Base-by-base conservation (phyloP, 441 rosid genomes). In the Eruca vesicaria region DNA sequence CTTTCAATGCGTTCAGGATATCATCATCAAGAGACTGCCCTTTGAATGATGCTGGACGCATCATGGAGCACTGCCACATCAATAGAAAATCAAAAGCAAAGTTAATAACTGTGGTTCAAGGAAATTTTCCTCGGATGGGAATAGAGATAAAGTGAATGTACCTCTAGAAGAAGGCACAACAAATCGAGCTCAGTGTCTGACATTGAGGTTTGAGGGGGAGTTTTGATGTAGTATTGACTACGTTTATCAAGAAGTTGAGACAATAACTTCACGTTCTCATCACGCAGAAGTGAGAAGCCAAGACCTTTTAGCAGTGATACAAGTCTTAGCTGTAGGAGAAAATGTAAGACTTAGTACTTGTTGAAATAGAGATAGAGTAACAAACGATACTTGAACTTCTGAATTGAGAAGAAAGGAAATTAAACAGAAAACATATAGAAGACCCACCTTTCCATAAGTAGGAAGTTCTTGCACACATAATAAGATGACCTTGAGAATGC, bases 161-260 rank as follows among this genome's bases (percentile, higher is more conserved):
- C 99, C 93, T 92, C 98, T 87, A 97, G 81, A 79, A 97, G 84
- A 84, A 91, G 83, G 85, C 98, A 94, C 72, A 97, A 75, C 67
- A 91, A 86, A 72, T 85, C 76, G 69, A 90, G 83, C 80, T 92
- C 99, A 35, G 68, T 69, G 75, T 80, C 82, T 61, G 94, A 88
- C 72, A 97, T 69, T 76, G 94, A 88, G 71, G 94, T 69, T 76
- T 86, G 84, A 78, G 69, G 79, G 75, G 71, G 81, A 35, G 88
- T 82, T 75, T 79, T 84, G 38, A 81, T 69, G 79, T 72, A 76
- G 81, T 74, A 81, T 72, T 78, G 91, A 55, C 76, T 78, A 72
- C 87, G 90, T 65, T 87, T 91, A 76, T 87, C 79, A 77, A 94
- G 79, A 77, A 96, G 97, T 26, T 76, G 78, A 73, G 90, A 80